These are phyloP conservation scores for Fragilariopsis cylindrus DNA, from an alignment of 108 stramenopile genomes.

Conservation along the genomic window DNA sequence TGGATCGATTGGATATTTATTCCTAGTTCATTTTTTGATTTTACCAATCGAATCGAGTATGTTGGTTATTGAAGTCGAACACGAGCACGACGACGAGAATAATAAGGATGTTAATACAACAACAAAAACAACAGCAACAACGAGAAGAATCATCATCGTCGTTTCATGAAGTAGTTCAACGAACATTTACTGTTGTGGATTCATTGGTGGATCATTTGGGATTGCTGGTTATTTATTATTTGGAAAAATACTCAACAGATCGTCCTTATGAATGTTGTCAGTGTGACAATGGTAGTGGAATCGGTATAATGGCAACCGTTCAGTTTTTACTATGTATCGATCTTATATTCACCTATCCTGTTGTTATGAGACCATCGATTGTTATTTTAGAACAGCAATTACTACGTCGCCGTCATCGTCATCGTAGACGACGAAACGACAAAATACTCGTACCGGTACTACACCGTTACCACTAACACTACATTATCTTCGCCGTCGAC, in stretches of 20 bases:
- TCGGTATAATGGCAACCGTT: slow-evolving; percentile 16
- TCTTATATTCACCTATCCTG: slow-evolving; percentile 37
- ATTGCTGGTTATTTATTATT: slow-evolving; percentile 29
- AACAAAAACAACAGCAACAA: too few species aligned
- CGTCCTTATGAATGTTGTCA: slow-evolving; percentile 27
- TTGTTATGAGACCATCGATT: slow-evolving; percentile 38
- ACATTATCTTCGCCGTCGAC: neutral
- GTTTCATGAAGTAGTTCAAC: slow-evolving; percentile 13
- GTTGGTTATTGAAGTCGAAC: slow-evolving; percentile 18
- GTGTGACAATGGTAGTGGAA: neutral
- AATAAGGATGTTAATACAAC: too few species aligned
- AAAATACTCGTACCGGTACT: neutral
- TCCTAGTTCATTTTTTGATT: slow-evolving; percentile 35
- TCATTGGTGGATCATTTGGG: slow-evolving; percentile 28
- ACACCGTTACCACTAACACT: neutral
- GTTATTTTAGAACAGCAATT: slow-evolving; percentile 22
- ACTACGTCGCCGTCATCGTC: neutral
- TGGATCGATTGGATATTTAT: slow-evolving; percentile 39
- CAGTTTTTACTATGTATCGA: slow-evolving; percentile 35
- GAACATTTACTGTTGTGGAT: slow-evolving; percentile 28
- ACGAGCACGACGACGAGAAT: neutral
- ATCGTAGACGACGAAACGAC: neutral
- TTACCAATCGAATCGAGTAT: slow-evolving; percentile 38
- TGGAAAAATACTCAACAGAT: slow-evolving; percentile 34
- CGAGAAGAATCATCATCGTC: slow-evolving; percentile 2